Conservation (phyloP, 495 filamentous ascomycete species). For the Aspergillus leporis region DNA sequence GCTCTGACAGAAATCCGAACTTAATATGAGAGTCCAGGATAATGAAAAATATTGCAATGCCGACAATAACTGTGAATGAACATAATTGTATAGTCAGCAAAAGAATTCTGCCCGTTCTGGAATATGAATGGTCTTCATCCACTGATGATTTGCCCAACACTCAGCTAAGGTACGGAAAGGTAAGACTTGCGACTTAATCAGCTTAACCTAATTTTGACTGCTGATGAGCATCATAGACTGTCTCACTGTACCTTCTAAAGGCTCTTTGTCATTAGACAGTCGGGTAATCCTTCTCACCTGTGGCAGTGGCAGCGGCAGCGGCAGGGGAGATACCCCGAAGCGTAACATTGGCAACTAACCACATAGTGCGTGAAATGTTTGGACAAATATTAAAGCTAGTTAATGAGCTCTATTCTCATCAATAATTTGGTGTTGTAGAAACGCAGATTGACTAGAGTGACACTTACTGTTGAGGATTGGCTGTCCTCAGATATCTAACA, state of each 20-base stretch:
- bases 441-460: too few species aligned
- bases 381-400: slow-evolving; percentile 30
- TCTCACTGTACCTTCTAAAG: slow-evolving; percentile 68
- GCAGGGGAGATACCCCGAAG: too few species aligned
- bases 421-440: too few species aligned
- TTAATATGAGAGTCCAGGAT: slow-evolving; percentile 52
- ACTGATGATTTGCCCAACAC: slow-evolving; percentile 61
- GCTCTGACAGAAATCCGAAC: slow-evolving; percentile 39
- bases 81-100: slow-evolving; percentile 36
- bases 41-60: slow-evolving; percentile 35
- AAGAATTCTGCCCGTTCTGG: background rate
- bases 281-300: slow-evolving; percentile 20
- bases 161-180: slow-evolving; percentile 65
- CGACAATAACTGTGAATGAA: slow-evolving; percentile 40
- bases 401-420: too few species aligned
- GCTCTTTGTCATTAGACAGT: slow-evolving; percentile 41
- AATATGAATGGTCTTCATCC: slow-evolving; percentile 52
- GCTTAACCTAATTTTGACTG: slow-evolving; percentile 59
- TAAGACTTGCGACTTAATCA: slow-evolving; percentile 51
- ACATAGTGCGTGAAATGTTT: slow-evolving; percentile 51
- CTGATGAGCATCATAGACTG: slow-evolving; percentile 54
- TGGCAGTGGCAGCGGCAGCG: slow-evolving; percentile 30
- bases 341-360: slow-evolving; percentile 50
- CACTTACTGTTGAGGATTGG: too few species aligned
- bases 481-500: too few species aligned